Evolutionary conservation across 2,329 filamentous ascomycete genomes (phyloP), one percentile per base, ranked within the genome.

Genomic region (Dothideomycetidae sp.): DNA sequence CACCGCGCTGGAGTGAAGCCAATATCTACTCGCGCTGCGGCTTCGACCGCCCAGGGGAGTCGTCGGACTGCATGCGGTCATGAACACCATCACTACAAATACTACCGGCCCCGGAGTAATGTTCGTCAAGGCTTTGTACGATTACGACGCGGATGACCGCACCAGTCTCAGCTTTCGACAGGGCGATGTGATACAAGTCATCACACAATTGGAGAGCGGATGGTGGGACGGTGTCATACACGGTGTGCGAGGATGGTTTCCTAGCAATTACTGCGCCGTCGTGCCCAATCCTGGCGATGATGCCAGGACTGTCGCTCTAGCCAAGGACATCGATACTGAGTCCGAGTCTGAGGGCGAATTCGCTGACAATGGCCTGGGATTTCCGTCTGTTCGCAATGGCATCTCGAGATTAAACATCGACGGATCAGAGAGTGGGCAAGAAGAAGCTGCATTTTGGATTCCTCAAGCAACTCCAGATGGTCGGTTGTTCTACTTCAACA

Each of bases 151-250:
- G 53, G 88, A 98, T 63, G 90, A 98, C 61, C 78, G 84, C 51
- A 96, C 88, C 33, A 94, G 86, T 63, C 65, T 98, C 56, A 96
- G 86, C 62, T 98, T 98, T 61, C 83, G 84, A 51, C 81, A 93
- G 58, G 90, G 90, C 53, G 90, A 98, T 62, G 77, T 96, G 48
- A 98, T 98, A 52, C 88, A 96, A 63, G 90, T 98, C 50, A 88
- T 98, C 51, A 98, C 90, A 37, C 88, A 94, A 62, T 70, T 96
- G 40, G 90, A 98, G 60, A 96, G 86, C 53, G 90, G 90, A 40
- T 98, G 90, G 90, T 98, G 90, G 90, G 90, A 98, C 63, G 90
- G 90, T 33, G 84, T 98, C 39, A 93, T 98, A 57, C 90, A 94
- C 53, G 84, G 86, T 42, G 81, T 93, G 49, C 78, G 90, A 55